Percentiles rank a stretch among this genome's conserved stretches.
phyloP scores from a whole-genome alignment of 2,329 filamentous ascomycete species.

The Graphiopsis chlorocephala region DNA sequence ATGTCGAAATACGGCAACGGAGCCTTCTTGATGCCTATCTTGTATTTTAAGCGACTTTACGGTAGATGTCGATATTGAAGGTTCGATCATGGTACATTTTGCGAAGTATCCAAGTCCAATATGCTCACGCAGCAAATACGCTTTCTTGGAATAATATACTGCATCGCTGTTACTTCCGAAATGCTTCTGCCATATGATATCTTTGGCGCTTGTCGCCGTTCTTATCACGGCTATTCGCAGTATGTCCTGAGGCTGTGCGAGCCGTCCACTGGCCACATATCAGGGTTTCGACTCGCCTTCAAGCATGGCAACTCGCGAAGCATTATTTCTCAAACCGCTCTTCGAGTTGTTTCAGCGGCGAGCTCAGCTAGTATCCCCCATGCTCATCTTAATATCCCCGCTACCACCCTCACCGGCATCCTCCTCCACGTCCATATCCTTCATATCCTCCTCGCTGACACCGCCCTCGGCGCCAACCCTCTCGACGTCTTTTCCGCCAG shows the following conservation, averaged over 20 bases:
- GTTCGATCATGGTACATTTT: background rate
- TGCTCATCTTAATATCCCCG: slow-evolving; percentile 15
- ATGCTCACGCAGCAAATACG: background rate
- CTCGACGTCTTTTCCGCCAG: slow-evolving; percentile 42
- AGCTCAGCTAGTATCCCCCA: slow-evolving; percentile 13
- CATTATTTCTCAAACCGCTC: background rate
- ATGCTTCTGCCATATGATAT: background rate
- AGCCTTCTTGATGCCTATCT: no score
- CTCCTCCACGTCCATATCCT: slow-evolving; percentile 12
- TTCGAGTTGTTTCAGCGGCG: background rate
- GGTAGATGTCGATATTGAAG: no score
- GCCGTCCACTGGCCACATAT: background rate
- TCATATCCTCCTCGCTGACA: slow-evolving; percentile 14
- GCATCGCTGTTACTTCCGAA: background rate
- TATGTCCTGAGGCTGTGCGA: background rate
- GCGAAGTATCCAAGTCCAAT: background rate
- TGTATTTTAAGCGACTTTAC: no score
- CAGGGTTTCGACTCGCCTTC: background rate
- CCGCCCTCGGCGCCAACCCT: slow-evolving; percentile 24
- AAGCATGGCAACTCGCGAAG: background rate
- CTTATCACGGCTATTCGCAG: background rate
- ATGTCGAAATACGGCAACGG: no score
- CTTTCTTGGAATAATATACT: background rate
- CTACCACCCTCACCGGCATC: slow-evolving; percentile 6
- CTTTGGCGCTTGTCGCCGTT: background rate